phyloP scores from a whole-genome alignment of 2,329 filamentous ascomycete genomes.

The Anisogramma anomala region DNA sequence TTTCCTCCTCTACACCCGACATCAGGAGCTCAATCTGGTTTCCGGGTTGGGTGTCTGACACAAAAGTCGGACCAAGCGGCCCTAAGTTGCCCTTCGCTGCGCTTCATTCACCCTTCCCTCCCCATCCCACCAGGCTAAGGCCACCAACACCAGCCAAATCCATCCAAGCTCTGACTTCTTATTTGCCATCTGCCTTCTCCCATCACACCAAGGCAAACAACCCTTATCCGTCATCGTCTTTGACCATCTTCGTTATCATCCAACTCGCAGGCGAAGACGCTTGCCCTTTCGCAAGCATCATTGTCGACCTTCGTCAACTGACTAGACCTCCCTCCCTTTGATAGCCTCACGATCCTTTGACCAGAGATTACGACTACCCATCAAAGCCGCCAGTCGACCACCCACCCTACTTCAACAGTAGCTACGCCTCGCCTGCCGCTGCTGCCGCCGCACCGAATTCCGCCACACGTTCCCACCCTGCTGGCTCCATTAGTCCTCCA shows the following conservation, averaged over 20 bases:
- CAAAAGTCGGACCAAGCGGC: conserved; percentile 4
- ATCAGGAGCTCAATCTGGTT: too few species aligned
- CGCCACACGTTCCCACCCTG: conserved; percentile 32
- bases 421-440: conserved; percentile 37
- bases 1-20: too few species aligned
- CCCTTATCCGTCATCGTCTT: conserved; percentile 8
- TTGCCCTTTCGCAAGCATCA: conserved; percentile 11
- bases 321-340: conserved; percentile 14
- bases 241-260: conserved; percentile 12
- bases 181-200: conserved; percentile 15
- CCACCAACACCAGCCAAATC: neutral
- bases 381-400: conserved; percentile 29
- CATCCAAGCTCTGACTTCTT: neutral
- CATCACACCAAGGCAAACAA: conserved; percentile 11
- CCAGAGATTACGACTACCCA: conserved; percentile 32
- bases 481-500: conserved; percentile 34
- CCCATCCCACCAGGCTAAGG: neutral
- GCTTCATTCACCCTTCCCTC: neutral
- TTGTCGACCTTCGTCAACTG: conserved; percentile 15
- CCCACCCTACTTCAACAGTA: conserved; percentile 38
- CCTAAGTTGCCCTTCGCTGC: conserved; percentile 1
- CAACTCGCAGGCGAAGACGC: neutral
- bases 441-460: conserved; percentile 38
- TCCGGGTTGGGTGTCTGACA: too few species aligned
- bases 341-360: conserved; percentile 35